Base-by-base conservation (phyloP, 2,329 filamentous ascomycete genomes). In the Uncinocarpus reesii region DNA sequence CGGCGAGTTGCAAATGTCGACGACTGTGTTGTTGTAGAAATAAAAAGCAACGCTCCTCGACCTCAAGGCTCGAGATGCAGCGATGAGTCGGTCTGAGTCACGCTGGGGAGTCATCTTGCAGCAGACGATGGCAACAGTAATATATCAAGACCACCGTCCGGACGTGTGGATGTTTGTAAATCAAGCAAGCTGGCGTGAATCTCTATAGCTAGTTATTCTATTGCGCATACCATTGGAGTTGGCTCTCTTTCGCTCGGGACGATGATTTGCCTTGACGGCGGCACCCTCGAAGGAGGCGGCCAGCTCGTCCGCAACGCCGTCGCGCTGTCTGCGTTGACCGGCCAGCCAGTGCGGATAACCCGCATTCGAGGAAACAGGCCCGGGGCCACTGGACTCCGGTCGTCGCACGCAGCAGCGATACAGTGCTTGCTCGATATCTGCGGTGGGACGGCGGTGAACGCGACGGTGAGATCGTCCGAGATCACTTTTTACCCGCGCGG, bases 231-330 rank as follows among this genome's bases (percentile, higher is more conserved):
- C n/a, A n/a, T n/a, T n/a, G n/a, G n/a, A n/a, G n/a, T n/a, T n/a
- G n/a, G n/a, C n/a, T n/a, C n/a, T 11, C 29, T 3, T 4, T 32
- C 15, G 10, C 10, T 32, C 3, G 11, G 4, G 15, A 32, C 26
- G 7, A 55, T 56, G 52, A 26, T 73, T 21, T 58, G 65, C 42
- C 61, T 80, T 8, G 71, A 78, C 57, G 77, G 78, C 41, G 71
- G 70, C 15, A 78, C 71, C 2, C 71, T 80, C 16, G 78, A 81
- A 69, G 78, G 78, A 32, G 78, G 78, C 21, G 78, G 78, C 11
- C 78, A 81, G 59, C 67, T 81, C 2, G 65, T 80, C 36, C 76
- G 78, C 18, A 71, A 77, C 44, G 75, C 77, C 2, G 55, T 79
- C 7, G 71, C 72, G 11, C 62, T 81, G 2, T 75, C 77, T 1